These are phyloP conservation scores for Chlorella variabilis DNA, from an alignment of 163 green algal genomes.

Conservation along the genomic window DNA sequence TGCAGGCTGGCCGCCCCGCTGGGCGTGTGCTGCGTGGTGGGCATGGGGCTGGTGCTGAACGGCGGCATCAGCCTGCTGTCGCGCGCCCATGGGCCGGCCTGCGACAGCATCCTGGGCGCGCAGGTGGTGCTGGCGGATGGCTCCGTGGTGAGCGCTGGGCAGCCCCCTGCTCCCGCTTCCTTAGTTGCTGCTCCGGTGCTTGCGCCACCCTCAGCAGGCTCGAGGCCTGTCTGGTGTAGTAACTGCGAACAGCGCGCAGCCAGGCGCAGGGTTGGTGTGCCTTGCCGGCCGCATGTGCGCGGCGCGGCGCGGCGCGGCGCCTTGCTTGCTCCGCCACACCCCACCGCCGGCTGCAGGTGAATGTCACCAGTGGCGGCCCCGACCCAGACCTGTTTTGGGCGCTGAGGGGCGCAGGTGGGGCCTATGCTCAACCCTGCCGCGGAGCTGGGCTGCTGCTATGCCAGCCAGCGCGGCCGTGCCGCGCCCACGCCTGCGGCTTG, in stretches of 20 bases:
- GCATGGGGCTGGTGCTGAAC: conserved; percentile 30
- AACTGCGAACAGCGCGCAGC: no score
- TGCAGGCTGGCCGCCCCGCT: conserved; percentile 25
- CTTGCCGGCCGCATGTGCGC: no score
- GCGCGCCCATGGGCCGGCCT: background rate
- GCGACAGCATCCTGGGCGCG: conserved; percentile 23
- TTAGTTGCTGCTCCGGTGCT: no score
- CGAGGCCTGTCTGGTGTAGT: no score
- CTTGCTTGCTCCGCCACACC: no score
- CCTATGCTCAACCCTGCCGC: no score
- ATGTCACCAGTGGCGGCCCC: background rate
- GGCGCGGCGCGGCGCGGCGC: no score
- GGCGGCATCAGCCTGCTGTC: conserved; percentile 27
- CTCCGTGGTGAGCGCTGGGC: conserved; percentile 21
- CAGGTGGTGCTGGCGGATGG: conserved; percentile 22
- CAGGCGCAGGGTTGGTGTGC: no score
- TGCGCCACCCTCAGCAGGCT: no score
- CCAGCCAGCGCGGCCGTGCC: background rate
- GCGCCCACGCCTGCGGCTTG: background rate
- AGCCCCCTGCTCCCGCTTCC: no score
- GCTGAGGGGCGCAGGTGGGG: conserved; percentile 13
- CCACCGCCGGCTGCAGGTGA: no score
- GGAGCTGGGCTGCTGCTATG: background rate
- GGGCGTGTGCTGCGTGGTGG: conserved; percentile 12
- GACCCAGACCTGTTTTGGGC: conserved; percentile 26